phyloP scores from a whole-genome alignment of 768 basidiomycete genomes.

The Termitomyces sp. region DNA sequence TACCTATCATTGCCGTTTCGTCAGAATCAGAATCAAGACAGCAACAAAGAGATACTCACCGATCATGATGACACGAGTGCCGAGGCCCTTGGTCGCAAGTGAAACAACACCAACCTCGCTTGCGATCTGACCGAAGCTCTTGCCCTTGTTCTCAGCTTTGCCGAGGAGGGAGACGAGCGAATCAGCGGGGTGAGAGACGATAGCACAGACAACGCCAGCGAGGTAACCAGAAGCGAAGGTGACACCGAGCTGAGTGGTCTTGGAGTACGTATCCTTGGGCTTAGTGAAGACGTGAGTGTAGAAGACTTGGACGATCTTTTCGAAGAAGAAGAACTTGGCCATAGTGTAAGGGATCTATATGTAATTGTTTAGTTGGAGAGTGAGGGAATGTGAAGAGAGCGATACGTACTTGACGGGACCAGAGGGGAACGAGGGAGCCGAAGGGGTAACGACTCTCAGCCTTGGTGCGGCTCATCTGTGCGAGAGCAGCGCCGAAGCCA shows the following conservation, averaged over 20 bases:
- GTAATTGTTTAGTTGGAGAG: not conserved
- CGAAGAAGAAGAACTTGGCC: constrained; percentile 98
- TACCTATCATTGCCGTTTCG: constrained; percentile 19
- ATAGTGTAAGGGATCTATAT: constrained; percentile 92
- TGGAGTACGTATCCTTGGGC: constrained; percentile 73
- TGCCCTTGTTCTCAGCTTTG: constrained; percentile 83
- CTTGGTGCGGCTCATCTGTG: constrained; percentile 63
- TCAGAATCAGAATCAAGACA: not conserved
- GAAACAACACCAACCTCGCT: constrained; percentile 59
- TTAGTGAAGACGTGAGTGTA: constrained; percentile 82
- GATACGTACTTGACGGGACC: constrained; percentile 71
- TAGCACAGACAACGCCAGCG: constrained; percentile 92
- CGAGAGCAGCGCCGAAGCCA: constrained; percentile 63
- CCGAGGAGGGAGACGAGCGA: constrained; percentile 91
- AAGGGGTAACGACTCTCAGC: constrained; percentile 79
- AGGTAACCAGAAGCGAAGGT: constrained; percentile 91
- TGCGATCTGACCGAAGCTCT: constrained; percentile 64
- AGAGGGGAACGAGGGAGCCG: constrained; percentile 79
- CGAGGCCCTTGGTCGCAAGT: constrained; percentile 81
- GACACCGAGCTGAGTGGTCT: constrained; percentile 81
- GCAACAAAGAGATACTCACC: constrained; percentile 33
- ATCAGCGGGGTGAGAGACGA: constrained; percentile 96
- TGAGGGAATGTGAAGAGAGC: not conserved
- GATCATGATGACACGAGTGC: constrained; percentile 84
- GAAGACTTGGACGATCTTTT: constrained; percentile 82